phyloP scores from a whole-genome alignment of 2,329 filamentous ascomycete genomes.

The Stagonosporopsis tanaceti region DNA sequence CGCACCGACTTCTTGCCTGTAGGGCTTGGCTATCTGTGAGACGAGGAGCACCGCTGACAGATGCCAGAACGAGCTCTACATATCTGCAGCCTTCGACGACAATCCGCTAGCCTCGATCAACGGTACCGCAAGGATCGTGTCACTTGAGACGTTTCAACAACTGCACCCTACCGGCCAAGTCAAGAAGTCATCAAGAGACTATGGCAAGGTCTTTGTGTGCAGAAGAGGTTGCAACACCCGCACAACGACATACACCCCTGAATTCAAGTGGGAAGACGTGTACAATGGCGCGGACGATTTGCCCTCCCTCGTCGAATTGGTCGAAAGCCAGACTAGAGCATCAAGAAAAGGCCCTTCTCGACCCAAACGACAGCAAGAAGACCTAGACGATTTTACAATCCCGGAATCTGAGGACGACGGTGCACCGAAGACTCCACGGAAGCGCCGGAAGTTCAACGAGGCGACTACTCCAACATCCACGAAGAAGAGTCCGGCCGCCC shows the following conservation, averaged over 20 bases:
- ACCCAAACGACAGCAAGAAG: slow-evolving; percentile 41
- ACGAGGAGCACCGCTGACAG: slow-evolving; percentile 23
- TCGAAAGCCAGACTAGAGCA: slow-evolving; percentile 76
- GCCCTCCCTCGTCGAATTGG: slow-evolving; percentile 68
- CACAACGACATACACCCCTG: slow-evolving; percentile 88
- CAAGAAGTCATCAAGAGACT: slow-evolving; percentile 74
- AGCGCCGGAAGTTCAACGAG: slow-evolving; percentile 57
- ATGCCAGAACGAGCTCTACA: slow-evolving; percentile 83
- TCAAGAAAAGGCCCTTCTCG: slow-evolving; percentile 63
- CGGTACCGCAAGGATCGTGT: slow-evolving; percentile 84
- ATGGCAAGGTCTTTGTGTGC: slow-evolving; percentile 88
- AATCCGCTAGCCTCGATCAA: slow-evolving; percentile 91
- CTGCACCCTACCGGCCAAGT: slow-evolving; percentile 78
- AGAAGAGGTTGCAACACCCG: slow-evolving; percentile 87
- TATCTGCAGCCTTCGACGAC: slow-evolving; percentile 84
- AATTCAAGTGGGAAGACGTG: slow-evolving; percentile 90
- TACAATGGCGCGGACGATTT: slow-evolving; percentile 75
- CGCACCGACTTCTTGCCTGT: slow-evolving; percentile 78
- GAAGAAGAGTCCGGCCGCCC: slow-evolving; percentile 56
- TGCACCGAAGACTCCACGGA: slow-evolving; percentile 55
- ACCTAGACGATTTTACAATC: slow-evolving; percentile 56
- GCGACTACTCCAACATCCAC: slow-evolving; percentile 56
- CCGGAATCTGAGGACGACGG: slow-evolving; percentile 53
- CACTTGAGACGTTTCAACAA: slow-evolving; percentile 70
- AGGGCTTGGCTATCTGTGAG: slow-evolving; percentile 28